Evolutionary conservation across 2,329 filamentous ascomycete genomes (phyloP).

Genomic region (Gaeumannomyces tritici): DNA sequence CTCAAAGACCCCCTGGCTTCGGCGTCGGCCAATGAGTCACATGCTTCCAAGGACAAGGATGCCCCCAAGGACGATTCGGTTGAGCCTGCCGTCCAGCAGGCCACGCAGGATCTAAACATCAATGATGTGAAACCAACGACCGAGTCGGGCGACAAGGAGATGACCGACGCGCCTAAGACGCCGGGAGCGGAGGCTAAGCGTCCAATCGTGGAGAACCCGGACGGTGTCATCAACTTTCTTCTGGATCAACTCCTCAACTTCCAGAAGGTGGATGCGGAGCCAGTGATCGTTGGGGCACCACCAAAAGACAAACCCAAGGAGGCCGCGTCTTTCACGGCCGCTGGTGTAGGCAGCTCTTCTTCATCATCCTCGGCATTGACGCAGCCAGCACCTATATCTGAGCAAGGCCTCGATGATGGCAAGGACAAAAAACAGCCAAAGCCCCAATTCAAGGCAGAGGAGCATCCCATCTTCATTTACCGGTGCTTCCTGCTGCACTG

Average conservation of each 20-base stretch:
- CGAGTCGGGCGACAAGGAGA: constrained; percentile 48
- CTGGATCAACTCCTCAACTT: constrained; percentile 88
- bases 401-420: constrained; percentile 21
- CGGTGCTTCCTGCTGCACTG: constrained; percentile 91
- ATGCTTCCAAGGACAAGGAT: not conserved
- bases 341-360: not conserved
- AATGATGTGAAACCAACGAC: constrained; percentile 51
- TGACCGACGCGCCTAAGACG: constrained; percentile 55
- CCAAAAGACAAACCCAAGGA: not conserved
- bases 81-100: constrained; percentile 31
- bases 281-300: not conserved
- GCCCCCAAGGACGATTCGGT: constrained; percentile 27
- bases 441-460: constrained; percentile 74
- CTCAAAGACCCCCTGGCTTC: constrained; percentile 28
- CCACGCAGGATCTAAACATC: constrained; percentile 35
- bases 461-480: constrained; percentile 94
- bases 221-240: constrained; percentile 91
- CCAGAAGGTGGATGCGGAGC: constrained; percentile 78
- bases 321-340: not conserved
- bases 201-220: constrained; percentile 81
- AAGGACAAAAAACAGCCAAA: constrained; percentile 60
- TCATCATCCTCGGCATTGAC: constrained; percentile 7
- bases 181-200: constrained; percentile 58
- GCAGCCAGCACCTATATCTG: constrained; percentile 8
- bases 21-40: not conserved